A percentile compares a stretch with the other conserved stretches of the same genome.
Evolutionary conservation across 2,329 filamentous ascomycete species (phyloP).

Genomic region (Aspergillus candidus): DNA sequence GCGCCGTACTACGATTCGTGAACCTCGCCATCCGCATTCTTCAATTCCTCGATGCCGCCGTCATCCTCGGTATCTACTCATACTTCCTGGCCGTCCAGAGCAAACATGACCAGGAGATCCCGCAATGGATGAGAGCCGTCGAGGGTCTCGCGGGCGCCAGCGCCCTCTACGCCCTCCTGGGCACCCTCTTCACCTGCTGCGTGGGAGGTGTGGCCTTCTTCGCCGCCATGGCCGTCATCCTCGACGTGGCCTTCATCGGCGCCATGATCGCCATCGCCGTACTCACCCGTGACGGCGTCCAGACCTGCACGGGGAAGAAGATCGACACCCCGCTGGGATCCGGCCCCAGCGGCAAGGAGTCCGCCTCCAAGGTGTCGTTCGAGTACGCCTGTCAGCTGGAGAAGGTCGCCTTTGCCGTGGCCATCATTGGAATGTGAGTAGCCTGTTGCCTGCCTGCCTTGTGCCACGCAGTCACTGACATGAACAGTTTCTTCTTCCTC

Average conservation of each 20-base stretch:
- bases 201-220: conserved; percentile 69
- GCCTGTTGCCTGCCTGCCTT: not conserved
- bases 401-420: conserved; percentile 68
- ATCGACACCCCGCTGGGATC: conserved; percentile 65
- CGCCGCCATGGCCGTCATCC: conserved; percentile 63
- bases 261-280: conserved; percentile 77
- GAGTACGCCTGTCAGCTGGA: conserved; percentile 68
- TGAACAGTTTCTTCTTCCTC: conserved; percentile 64
- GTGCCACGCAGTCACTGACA: conserved; percentile 2
- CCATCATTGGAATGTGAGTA: conserved; percentile 69
- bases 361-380: conserved; percentile 44
- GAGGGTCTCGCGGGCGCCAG: conserved; percentile 71
- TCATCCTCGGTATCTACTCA: conserved; percentile 72
- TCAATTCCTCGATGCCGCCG: conserved; percentile 64
- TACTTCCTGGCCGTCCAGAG: conserved; percentile 75
- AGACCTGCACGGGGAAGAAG: conserved; percentile 56
- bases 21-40: conserved; percentile 69
- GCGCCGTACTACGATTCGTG: conserved; percentile 60
- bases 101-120: conserved; percentile 59
- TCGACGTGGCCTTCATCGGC: conserved; percentile 71
- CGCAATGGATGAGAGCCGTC: conserved; percentile 63
- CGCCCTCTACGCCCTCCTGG: conserved; percentile 66
- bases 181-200: conserved; percentile 70
- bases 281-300: conserved; percentile 63
- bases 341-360: conserved; percentile 49